Base-by-base conservation (phyloP, 805 yeast species). In the Lachancea sp. region DNA sequence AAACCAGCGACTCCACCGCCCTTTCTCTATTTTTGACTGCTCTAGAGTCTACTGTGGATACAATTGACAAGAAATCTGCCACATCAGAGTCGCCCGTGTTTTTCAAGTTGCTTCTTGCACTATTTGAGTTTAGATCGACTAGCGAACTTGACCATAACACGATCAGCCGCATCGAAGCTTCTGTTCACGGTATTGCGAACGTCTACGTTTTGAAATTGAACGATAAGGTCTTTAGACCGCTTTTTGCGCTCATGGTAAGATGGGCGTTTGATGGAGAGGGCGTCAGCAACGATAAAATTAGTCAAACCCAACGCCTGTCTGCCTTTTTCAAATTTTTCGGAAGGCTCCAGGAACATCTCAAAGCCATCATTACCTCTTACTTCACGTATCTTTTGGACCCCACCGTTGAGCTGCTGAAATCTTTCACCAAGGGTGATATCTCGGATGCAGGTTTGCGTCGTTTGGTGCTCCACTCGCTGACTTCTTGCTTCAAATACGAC, bases 241-340 rank as follows among this genome's bases (percentile, higher is more conserved):
- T 87, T 59, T 93, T 93, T 67, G 91, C 90, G 6, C 72, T 82
- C 20, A 71, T 88, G 55, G 89, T 85, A 11, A 79, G 89, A 62
- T 93, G 99, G 99, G 95, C 96, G 2, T 77, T 86, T 55, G 85
- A 81, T 50, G 95, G 89, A 47, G 95, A 83, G 63, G 89, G 85
- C 36, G 75, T 77, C 11, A 67, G 61, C 3, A 65, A 74, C 40
- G 53, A 63, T 5, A 58, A 59, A 22, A 74, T 76, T 33, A 65
- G 75, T 15, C 80, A 77, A 57, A 56, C 63, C 13, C 77, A 81
- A 44, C 74, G 95, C 58, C 68, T 82, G 46, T 65, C 76, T 36
- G 81, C 95, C 2, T 88, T 89, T 67, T 86, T 83, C 75, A 83
- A 81, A 65, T 88, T 93, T 62, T 85, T 85, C 72, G 85, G 81